A percentile compares a stretch with the other conserved stretches of the same genome.
phyloP scores from a whole-genome alignment of 257 asterid genomes.

The Oldenlandia corymbosa region DNA sequence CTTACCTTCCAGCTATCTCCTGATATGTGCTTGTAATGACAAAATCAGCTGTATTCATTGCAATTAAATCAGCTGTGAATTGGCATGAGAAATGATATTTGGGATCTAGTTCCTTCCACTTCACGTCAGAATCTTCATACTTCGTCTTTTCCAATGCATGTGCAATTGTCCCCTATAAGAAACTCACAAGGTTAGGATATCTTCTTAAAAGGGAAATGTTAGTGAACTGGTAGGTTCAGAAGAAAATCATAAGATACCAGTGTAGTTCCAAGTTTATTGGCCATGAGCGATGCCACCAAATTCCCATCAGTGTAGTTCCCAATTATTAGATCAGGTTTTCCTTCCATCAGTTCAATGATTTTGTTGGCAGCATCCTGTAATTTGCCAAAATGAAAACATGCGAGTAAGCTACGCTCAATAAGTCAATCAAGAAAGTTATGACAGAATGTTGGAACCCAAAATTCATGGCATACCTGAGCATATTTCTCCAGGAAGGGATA shows the following conservation, averaged over 20 bases:
- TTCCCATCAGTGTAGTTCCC: slow-evolving; percentile 94
- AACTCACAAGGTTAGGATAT: slow-evolving; percentile 4
- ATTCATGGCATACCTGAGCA: slow-evolving; percentile 45
- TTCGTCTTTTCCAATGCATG: slow-evolving; percentile 95
- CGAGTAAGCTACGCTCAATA: neutral
- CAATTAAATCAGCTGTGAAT: slow-evolving; percentile 82
- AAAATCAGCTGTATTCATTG: slow-evolving; percentile 89
- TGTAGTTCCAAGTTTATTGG: slow-evolving; percentile 84
- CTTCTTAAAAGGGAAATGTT: neutral
- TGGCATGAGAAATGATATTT: slow-evolving; percentile 89
- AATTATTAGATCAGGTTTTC: slow-evolving; percentile 77
- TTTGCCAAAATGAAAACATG: neutral
- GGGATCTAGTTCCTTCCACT: slow-evolving; percentile 71
- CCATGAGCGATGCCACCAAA: slow-evolving; percentile 88
- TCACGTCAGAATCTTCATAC: slow-evolving; percentile 86
- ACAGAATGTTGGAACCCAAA: neutral
- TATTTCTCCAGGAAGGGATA: slow-evolving; percentile 86
- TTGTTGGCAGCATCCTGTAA: slow-evolving; percentile 60
- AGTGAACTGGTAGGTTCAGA: neutral
- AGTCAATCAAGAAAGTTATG: neutral
- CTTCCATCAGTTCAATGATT: slow-evolving; percentile 73
- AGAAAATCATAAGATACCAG: slow-evolving; percentile 39
- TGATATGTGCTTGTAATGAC: slow-evolving; percentile 89
- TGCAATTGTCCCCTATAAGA: slow-evolving; percentile 74
- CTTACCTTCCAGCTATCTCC: slow-evolving; percentile 92